phyloP scores from a whole-genome alignment of 768 basidiomycete genomes.

The Boletus pseudo-olivaceus region DNA sequence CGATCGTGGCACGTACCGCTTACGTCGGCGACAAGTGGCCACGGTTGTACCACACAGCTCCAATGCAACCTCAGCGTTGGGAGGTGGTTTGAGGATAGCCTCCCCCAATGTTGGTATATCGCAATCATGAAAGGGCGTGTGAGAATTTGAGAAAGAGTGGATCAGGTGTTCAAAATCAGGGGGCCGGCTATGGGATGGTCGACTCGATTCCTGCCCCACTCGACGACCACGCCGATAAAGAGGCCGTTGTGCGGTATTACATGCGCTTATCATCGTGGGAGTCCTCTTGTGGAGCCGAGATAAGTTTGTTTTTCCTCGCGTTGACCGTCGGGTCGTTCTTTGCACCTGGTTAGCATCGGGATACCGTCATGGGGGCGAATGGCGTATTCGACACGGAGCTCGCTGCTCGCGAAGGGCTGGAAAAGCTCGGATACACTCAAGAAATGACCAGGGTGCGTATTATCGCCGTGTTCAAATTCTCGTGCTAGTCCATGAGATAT shows the following conservation, averaged over 20 bases:
- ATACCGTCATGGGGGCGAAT: slow-evolving; percentile 11
- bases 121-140: no score
- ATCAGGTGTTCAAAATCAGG: no score
- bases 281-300: background rate
- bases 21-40: no score
- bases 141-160: no score
- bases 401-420: slow-evolving; percentile 35
- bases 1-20: background rate
- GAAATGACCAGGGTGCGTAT: slow-evolving; percentile 48
- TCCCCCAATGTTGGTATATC: background rate
- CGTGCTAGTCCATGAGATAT: background rate
- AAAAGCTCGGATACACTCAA: slow-evolving; percentile 54
- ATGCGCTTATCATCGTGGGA: background rate
- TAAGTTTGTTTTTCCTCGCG: background rate
- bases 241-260: no score
- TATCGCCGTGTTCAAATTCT: background rate
- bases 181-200: no score
- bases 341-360: background rate
- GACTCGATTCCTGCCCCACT: no score
- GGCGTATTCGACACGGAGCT: slow-evolving; percentile 20
- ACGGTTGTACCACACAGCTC: background rate
- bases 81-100: background rate
- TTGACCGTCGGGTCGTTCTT: background rate
- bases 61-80: background rate
- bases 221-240: no score